Evolutionary conservation across 1,284 basidiomycete genomes (phyloP).

Genomic region (Melampsora americana): DNA sequence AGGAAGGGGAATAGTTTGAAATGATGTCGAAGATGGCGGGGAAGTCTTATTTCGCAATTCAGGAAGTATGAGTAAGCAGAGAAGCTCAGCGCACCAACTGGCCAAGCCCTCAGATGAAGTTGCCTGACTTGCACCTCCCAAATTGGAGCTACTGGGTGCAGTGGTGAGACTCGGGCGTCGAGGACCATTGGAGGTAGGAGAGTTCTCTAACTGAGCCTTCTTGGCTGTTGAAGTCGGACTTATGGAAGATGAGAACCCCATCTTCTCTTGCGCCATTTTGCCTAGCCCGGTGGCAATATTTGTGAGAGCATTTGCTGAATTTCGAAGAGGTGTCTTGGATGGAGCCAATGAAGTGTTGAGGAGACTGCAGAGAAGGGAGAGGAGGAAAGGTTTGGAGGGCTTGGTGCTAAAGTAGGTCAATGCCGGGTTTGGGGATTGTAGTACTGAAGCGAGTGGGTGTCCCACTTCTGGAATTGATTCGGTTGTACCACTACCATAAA

Average conservation of each 20-base stretch:
- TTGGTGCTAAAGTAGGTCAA: constrained; percentile 26
- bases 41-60: not conserved
- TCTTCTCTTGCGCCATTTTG: constrained; percentile 28
- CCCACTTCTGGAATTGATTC: not conserved
- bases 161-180: constrained; percentile 6
- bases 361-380: constrained; percentile 36
- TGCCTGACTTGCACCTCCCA: constrained; percentile 26
- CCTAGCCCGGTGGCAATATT: constrained; percentile 31
- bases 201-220: not conserved
- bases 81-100: constrained; percentile 32
- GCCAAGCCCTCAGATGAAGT: constrained; percentile 24
- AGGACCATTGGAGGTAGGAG: not conserved
- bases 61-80: constrained; percentile 29
- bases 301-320: constrained; percentile 21
- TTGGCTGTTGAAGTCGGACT: not conserved
- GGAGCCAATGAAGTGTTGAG: constrained; percentile 40
- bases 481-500: not conserved
- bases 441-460: not conserved
- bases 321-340: constrained; percentile 13
- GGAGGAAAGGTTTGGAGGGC: constrained; percentile 10
- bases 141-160: not conserved
- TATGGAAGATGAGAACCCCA: not conserved
- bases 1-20: not conserved
- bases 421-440: constrained; percentile 22
- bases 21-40: not conserved